phyloP scores from a whole-genome alignment of 139 green algal genomes.

The Auxenochlorella protothecoides region DNA sequence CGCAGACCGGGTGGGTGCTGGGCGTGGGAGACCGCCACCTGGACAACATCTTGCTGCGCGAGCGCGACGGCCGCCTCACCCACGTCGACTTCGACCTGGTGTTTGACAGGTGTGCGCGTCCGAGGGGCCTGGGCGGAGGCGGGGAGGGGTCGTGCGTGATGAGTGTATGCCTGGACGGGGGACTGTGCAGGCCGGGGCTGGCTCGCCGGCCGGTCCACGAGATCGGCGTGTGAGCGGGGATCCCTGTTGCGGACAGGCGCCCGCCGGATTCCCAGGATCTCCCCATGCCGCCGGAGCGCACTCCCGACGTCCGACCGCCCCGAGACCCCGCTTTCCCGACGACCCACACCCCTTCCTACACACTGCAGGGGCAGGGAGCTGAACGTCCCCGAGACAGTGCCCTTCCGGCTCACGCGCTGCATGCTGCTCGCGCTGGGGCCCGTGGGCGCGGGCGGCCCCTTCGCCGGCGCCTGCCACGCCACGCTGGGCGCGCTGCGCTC shows the following conservation, averaged over 20 bases:
- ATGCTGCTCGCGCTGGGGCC: slow-evolving; percentile 27
- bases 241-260: no score
- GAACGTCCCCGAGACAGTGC: slow-evolving; percentile 80
- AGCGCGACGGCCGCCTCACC: slow-evolving; percentile 36
- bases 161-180: no score
- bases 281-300: no score
- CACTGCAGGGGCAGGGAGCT: slow-evolving; percentile 44
- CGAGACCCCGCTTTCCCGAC: not conserved
- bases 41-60: slow-evolving; percentile 83
- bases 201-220: no score
- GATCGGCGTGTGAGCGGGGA: no score
- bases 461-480: slow-evolving; percentile 27
- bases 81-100: slow-evolving; percentile 65
- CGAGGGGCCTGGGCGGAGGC: no score
- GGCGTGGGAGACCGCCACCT: slow-evolving; percentile 82
- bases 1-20: slow-evolving; percentile 65
- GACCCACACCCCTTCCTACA: not conserved
- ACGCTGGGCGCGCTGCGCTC: slow-evolving; percentile 25
- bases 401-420: slow-evolving; percentile 72
- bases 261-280: no score
- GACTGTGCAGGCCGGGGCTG: no score
- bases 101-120: slow-evolving; percentile 35
- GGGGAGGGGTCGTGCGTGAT: no score
- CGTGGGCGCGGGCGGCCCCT: slow-evolving; percentile 41
- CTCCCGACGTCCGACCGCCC: no score